Evolutionary conservation across 495 filamentous ascomycete genomes (phyloP).

Genomic region (Penicillium mononematosum): DNA sequence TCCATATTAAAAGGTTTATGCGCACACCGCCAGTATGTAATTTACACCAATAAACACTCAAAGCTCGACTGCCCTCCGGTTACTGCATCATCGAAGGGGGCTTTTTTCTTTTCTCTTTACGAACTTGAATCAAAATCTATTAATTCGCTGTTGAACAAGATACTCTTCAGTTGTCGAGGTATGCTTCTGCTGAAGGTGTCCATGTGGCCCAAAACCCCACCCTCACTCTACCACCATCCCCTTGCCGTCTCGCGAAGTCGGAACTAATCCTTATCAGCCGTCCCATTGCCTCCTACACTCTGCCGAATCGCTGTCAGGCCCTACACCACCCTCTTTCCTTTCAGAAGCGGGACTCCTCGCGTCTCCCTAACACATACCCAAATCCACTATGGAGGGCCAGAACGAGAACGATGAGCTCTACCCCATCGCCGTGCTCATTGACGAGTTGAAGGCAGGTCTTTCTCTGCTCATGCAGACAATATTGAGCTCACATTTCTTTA

Average conservation of each 20-base stretch:
- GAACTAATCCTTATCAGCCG: conserved; percentile 16
- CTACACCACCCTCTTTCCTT: conserved; percentile 24
- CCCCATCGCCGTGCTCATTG: conserved; percentile 98
- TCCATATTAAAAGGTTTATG: neutral
- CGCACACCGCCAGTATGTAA: conserved; percentile 27
- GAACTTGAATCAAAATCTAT: neutral
- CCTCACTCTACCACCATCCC: conserved; percentile 36
- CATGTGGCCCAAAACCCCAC: conserved; percentile 48
- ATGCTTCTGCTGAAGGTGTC: conserved; percentile 32
- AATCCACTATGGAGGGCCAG: conserved; percentile 63
- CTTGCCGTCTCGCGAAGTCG: conserved; percentile 22
- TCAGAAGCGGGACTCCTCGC: conserved; percentile 38
- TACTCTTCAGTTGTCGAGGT: conserved; percentile 31
- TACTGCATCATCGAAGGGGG: conserved; percentile 10
- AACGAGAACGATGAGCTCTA: conserved; percentile 93
- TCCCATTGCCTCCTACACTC: conserved; percentile 6
- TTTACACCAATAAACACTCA: conserved; percentile 24
- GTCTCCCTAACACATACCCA: conserved; percentile 28
- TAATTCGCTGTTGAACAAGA: conserved; percentile 1
- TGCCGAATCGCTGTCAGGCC: conserved; percentile 25
- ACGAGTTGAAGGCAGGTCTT: conserved; percentile 85
- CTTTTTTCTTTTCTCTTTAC: conserved; percentile 6
- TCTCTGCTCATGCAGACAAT: conserved; percentile 12
- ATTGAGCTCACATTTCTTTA: conserved; percentile 41
- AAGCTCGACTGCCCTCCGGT: conserved; percentile 11